Base-by-base conservation (phyloP, 139 green algal species). In the Coelastrella sp. region DNA sequence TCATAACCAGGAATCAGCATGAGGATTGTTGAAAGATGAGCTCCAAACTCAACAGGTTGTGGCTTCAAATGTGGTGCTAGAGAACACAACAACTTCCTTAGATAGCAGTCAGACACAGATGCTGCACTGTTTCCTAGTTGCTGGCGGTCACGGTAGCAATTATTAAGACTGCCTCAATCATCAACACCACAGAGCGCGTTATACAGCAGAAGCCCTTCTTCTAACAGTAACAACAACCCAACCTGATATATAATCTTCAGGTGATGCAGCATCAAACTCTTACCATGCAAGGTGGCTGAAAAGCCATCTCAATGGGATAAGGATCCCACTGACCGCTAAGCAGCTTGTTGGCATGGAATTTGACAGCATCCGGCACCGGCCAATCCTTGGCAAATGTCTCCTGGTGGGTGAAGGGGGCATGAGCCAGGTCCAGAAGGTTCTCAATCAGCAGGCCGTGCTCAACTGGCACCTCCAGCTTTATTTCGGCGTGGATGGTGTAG, bases 251-350 rank as follows among this genome's bases (percentile, higher is more conserved):
- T 49, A 49, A 1, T 49, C 35, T 49, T 49, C 35, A 49, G 35
- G 35, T 49, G 1, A 49, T 49, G 35, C 35, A 49, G 35, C 35
- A 49, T 49, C 35, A 76, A 35, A 19, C 68, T 15, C 87, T 59
- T 22, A 90, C 88, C 90, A 99, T 97, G 94, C 97, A 99, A 6
- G 98, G 98, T 57, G 98, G 96, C 85, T 98, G 92, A 92, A 99
- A 99, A 56, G 94, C 93, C 98, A 99, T 99, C 90, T 98, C 93
- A 73, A 99, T 99, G 35, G 98, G 98, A 94, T 99, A 99, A 14
- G 98, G 98, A 85, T 99, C 96, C 98, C 98, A 99, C 82, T 95
- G 92, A 76, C 98, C 98, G 6, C 90, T 91, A 78, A 93, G 86
- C 90, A 94, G 57, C 91, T 95, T 91, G 59, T 81, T 93, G 10